Conservation (phyloP, 495 filamentous ascomycete species). For the Glonium stellatum region DNA sequence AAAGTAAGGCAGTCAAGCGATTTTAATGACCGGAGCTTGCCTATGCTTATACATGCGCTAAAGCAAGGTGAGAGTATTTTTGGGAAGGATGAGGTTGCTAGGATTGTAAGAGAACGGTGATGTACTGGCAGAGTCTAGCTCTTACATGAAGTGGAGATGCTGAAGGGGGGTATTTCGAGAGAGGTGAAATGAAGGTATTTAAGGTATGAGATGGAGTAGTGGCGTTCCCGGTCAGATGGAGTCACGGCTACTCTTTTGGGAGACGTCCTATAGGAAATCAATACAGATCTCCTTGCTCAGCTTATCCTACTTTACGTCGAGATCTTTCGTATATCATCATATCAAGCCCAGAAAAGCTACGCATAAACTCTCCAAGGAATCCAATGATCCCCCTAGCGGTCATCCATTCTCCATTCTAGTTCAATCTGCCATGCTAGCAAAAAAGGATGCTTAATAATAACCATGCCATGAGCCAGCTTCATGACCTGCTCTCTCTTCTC, state of each 20-base stretch:
- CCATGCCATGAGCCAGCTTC: slow-evolving; percentile 78
- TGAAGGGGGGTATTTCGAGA: not conserved
- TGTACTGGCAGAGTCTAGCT: not conserved
- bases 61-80: slow-evolving; percentile 48
- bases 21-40: slow-evolving; percentile 55
- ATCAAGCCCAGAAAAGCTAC: not conserved
- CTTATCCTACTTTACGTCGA: no score
- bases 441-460: slow-evolving; percentile 91
- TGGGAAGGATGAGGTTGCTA: slow-evolving; percentile 33
- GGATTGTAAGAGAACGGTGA: slow-evolving; percentile 13
- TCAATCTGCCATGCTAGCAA: slow-evolving; percentile 83
- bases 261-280: no score
- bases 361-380: not conserved
- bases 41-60: slow-evolving; percentile 57
- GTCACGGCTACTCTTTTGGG: no score
- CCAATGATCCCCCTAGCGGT: slow-evolving; percentile 41
- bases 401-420: slow-evolving; percentile 89
- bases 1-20: slow-evolving; percentile 57
- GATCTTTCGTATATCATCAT: not conserved
- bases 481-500: slow-evolving; percentile 61
- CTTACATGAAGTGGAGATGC: not conserved
- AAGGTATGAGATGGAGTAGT: no score
- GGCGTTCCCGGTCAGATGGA: no score
- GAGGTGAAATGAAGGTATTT: not conserved
- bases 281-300: no score